Evolutionary conservation across 352 stramenopile genomes (phyloP).

Genomic region (Phytophthora kernoviae): DNA sequence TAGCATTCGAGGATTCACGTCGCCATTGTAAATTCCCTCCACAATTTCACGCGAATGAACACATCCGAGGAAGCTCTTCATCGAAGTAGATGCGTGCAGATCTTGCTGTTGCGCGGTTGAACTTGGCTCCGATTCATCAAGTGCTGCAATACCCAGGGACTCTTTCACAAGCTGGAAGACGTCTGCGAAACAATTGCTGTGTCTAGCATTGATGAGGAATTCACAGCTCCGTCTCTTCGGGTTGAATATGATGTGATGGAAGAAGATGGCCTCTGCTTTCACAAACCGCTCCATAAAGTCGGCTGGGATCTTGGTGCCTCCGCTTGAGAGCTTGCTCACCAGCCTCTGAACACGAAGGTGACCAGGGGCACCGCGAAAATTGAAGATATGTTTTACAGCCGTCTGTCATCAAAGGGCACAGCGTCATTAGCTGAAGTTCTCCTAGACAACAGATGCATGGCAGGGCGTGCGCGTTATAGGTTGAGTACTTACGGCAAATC

Average conservation of each 20-base stretch:
- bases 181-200: conserved; percentile 57
- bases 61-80: conserved; percentile 50
- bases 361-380: conserved; percentile 61
- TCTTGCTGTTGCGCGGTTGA: conserved; percentile 22
- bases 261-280: conserved; percentile 78
- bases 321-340: conserved; percentile 61
- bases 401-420: conserved; percentile 40
- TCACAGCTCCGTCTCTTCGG: conserved; percentile 42
- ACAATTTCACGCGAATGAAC: conserved; percentile 41
- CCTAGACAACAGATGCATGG: too few species aligned
- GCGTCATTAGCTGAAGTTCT: not conserved
- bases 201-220: conserved; percentile 53
- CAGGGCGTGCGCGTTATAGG: not conserved
- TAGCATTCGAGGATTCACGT: conserved; percentile 45
- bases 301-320: conserved; percentile 47
- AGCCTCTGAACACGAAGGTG: conserved; percentile 66
- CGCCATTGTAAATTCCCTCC: conserved; percentile 53
- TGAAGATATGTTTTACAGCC: conserved; percentile 76
- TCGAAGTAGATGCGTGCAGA: conserved; percentile 38
- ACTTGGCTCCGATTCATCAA: conserved; percentile 13
- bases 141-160: conserved; percentile 37
- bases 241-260: conserved; percentile 82
- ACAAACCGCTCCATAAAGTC: conserved; percentile 62
- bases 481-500: conserved; percentile 57
- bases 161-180: conserved; percentile 45